Evolutionary conservation across 495 filamentous ascomycete species (phyloP), one percentile per base, ranked within the genome.

Genomic region (Pyrenopolyporus hunteri): DNA sequence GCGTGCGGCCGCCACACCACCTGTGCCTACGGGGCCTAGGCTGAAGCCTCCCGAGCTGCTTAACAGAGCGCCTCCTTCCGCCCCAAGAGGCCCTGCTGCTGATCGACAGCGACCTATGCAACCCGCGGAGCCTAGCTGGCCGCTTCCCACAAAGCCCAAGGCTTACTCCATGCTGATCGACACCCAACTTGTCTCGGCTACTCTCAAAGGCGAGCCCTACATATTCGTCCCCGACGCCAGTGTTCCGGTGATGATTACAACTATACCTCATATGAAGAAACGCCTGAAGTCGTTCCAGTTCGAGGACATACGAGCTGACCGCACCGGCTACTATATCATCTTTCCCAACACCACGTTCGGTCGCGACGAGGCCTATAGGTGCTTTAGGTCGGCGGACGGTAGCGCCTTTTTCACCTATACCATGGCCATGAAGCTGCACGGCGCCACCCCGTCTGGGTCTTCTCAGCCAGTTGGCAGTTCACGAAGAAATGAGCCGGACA

Each of bases 371-470:
- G 87, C 90, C 8, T 84, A 87, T 28, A 82, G 86, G 36, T 97
- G 93, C 71, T 90, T 82, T 63, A 78, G 83, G 46, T 77, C 84
- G 29, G 89, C 87, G 51, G 83, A 96, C 70, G 86, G 87, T 70
- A 84, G 85, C 20, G 80, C 85, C 1, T 82, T 99, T 39, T 98
- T 99, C 78, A 97, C 85, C 4, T 98, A 97, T 68, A 85, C 82
- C 47, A 91, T 99, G 91, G 85, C 85, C 35, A 96, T 99, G 93
- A 87, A 92, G 69, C 86, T 86, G 59, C 86, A 92, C 76, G 64
- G 59, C 33, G 69, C 59, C 6, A 2, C 43, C 26, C 23, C 79
- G 28, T 85, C 85, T 59, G 88, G 86, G 13, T 56, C 55, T 26
- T 59, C 58, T 37, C 48, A 60, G 3, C 35, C 58, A 6, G 6